A percentile compares a stretch with the other conserved stretches of the same genome.
phyloP scores from a whole-genome alignment of 2,329 filamentous ascomycete genomes.

The Ceratocystiopsis minuta region DNA sequence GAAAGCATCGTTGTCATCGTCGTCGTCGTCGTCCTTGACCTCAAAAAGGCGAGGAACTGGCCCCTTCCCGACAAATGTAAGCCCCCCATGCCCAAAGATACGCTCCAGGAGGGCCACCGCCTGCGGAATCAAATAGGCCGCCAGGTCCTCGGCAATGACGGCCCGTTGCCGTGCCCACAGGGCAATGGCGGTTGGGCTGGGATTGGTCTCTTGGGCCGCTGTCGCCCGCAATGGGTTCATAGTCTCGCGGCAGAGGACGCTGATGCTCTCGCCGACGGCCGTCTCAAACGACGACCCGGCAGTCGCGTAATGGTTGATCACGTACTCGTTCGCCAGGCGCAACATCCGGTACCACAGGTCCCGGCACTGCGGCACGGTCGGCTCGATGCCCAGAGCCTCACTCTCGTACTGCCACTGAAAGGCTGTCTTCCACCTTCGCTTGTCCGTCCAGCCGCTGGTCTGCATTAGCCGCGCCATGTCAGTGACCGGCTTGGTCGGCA shows the following conservation, averaged over 20 bases:
- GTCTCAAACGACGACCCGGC: too few species aligned
- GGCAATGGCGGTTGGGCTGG: too few species aligned
- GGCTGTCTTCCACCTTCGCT: constrained; percentile 4
- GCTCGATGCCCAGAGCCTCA: not conserved
- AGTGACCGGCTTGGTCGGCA: not conserved
- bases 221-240: not conserved
- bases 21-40: too few species aligned
- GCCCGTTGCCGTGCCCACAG: too few species aligned
- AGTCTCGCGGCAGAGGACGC: not conserved
- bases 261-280: not conserved
- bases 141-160: constrained; percentile 5
- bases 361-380: not conserved
- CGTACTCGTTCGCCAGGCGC: not conserved
- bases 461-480: constrained; percentile 5
- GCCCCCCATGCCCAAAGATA: constrained; percentile 2
- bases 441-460: constrained; percentile 5
- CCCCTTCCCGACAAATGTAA: too few species aligned
- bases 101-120: constrained; percentile 3
- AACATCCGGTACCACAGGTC: constrained; percentile 1
- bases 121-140: constrained; percentile 4
- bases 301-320: too few species aligned
- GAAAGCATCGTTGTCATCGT: too few species aligned
- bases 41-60: too few species aligned
- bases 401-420: not conserved
- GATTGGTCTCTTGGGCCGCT: too few species aligned